Evolutionary conservation across 345 rosid species (phyloP), one percentile per base, ranked within the genome.

Genomic region (Mangifera indica): DNA sequence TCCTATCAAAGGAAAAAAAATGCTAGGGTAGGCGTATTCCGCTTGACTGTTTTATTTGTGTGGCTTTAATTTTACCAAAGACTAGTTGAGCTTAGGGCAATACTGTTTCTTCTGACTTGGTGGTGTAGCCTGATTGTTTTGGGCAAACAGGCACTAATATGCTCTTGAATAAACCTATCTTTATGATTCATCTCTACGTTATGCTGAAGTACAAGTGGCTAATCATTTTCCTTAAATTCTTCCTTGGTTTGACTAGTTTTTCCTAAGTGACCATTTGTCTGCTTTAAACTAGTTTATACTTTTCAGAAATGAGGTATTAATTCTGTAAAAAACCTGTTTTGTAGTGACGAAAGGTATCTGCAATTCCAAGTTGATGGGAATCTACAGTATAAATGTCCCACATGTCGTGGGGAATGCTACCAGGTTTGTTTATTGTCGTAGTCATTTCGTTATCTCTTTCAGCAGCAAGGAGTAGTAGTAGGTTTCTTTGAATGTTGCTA

Each of bases 401-500:
- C 99, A 7, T 96, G 99, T 71, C 94, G 99, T 10, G 99, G 99
- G 67, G 98, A 96, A 80, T 86, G 91, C 87, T 91, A 93, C 78
- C 98, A 92, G 98, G 89, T 89, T 79, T 73, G 79, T 54, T 74
- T 71, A 58, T 15, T 22, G 14, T 24, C 18, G 70, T 66, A n/a
- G 20, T 60, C 60, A 3, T 76, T 49, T 48, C 56, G 68, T 40
- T 68, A 66, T 73, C 63, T 66, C 62, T 25, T 25, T 67, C 58
- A 18, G 57, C 40, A n/a, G 22, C 42, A 26, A 18, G 15, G 18
- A 22, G 66, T 45, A 48, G 21, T 24, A 45, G 71, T 17, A 25
- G n/a, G 48, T 37, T 18, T 55, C 15, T 25, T n/a, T 49, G 57
- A 24, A 12, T 70, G 57, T 61, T 48, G 40, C 40, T 34, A 34